Conservation (phyloP, 495 filamentous ascomycete species). For the Rusavskia elegans region DNA sequence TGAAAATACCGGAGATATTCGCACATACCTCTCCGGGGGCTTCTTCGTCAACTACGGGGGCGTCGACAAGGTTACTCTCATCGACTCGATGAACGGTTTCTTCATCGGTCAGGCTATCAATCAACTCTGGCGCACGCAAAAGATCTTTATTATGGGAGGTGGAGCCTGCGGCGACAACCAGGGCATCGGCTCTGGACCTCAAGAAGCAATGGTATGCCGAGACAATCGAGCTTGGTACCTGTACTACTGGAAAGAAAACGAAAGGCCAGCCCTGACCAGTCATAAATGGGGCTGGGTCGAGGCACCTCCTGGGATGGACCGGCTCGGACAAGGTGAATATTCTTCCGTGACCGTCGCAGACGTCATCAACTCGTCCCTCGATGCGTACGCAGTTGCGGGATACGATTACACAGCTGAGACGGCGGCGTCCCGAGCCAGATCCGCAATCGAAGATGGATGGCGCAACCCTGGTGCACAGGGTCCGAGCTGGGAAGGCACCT, state of each 20-base stretch:
- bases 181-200: slow-evolving; percentile 15
- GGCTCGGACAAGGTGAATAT: slow-evolving; percentile 8
- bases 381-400: slow-evolving; percentile 14
- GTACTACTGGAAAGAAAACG: slow-evolving; percentile 16
- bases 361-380: slow-evolving; percentile 16
- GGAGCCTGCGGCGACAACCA: slow-evolving; percentile 15
- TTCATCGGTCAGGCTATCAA: slow-evolving; percentile 14
- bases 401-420: slow-evolving; percentile 12
- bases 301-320: slow-evolving; percentile 5
- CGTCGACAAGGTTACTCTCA: slow-evolving; percentile 14
- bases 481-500: slow-evolving; percentile 16
- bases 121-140: slow-evolving; percentile 12
- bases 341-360: slow-evolving; percentile 8
- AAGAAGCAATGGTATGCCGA: slow-evolving; percentile 8
- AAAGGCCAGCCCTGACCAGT: slow-evolving; percentile 6
- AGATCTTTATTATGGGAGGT: slow-evolving; percentile 18
- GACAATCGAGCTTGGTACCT: slow-evolving; percentile 17
- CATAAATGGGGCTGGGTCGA: slow-evolving; percentile 17
- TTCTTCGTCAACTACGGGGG: slow-evolving; percentile 12
- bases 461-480: slow-evolving; percentile 12
- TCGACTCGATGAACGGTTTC: slow-evolving; percentile 11
- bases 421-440: slow-evolving; percentile 3
- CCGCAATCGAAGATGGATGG: slow-evolving; percentile 11
- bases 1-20: slow-evolving; percentile 12
- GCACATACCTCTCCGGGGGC: slow-evolving; percentile 13